phyloP scores from a whole-genome alignment of 371 early-diverging fungal species.

The Mortierella polycephala region DNA sequence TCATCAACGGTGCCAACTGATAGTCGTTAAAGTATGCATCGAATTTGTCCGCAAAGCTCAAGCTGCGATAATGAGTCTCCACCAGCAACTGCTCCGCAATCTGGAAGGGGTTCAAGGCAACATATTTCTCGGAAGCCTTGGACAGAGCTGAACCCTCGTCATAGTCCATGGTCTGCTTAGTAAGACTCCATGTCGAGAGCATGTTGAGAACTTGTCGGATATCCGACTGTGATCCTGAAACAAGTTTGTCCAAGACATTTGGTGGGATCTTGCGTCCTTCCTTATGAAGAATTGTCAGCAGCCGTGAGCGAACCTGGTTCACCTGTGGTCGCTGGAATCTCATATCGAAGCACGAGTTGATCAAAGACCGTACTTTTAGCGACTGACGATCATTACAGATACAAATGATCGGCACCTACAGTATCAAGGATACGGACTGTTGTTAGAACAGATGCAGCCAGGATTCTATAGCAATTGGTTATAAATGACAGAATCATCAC shows the following conservation, averaged over 20 bases:
- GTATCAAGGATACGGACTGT: neutral
- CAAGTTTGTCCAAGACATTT: constrained; percentile 91
- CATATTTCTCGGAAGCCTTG: constrained; percentile 77
- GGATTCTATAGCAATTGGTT: no score
- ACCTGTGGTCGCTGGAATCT: constrained; percentile 82
- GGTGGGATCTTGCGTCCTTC: constrained; percentile 86
- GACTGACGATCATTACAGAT: constrained; percentile 98
- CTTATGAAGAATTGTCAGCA: constrained; percentile 79
- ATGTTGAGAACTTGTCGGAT: constrained; percentile 99
- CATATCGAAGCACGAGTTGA: constrained; percentile 91
- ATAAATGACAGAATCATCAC: neutral
- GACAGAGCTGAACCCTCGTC: constrained; percentile 81
- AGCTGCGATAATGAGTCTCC: constrained; percentile 59
- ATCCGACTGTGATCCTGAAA: constrained; percentile 88
- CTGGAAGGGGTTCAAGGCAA: constrained; percentile 88
- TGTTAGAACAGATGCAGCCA: no score
- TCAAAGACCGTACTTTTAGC: constrained; percentile 91
- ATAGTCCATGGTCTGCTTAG: constrained; percentile 73
- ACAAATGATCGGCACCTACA: constrained; percentile 96
- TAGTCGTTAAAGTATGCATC: constrained; percentile 97
- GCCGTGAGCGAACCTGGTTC: constrained; percentile 74
- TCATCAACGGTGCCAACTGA: constrained; percentile 90
- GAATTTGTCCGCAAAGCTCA: constrained; percentile 79
- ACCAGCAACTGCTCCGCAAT: constrained; percentile 79
- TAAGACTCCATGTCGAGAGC: constrained; percentile 88